Base-by-base conservation (phyloP, 2,329 filamentous ascomycete species). In the Colletotrichum sp. region DNA sequence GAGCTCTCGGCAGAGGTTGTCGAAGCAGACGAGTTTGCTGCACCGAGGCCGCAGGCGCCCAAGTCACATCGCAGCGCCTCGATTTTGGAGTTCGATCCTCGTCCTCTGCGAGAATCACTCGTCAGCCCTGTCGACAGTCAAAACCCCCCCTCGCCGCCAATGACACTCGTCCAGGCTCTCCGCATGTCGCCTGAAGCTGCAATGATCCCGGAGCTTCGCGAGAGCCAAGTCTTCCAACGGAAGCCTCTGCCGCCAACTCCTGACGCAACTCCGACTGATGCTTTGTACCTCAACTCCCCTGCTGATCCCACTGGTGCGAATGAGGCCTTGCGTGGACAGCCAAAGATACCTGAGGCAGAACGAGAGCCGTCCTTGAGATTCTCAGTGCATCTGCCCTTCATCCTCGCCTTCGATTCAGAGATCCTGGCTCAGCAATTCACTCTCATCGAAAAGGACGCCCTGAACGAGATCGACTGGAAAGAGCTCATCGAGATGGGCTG, bases 391-490 rank as follows among this genome's bases (percentile, higher is more conserved):
- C 83, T 96, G 43, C 94, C 94, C 0, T 97, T 97, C 81, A 92
- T 95, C 70, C 86, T 97, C 29, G 93, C 93, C 0, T 96, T 95
- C 77, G 93, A 95, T 78, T 95, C 94, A 8, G 92, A 95, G 77
- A 86, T 93, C 5, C 87, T 97, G 31, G 94, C 94, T 4, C 93
- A 96, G 81, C 94, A 97, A 78, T 94, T 97, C 77, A 96, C 94
- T 0, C 88, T 97, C 38, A 94, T 97, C 61, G 94, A 97, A 80
- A 96, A 96, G 81, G 94, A 96, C 80, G 94, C 94, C 1, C 86
- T 97, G 27, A 94, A 95, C 77, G 94, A 96, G 81, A 94, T 97
- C 75, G 94, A 96, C 83, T 97, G 94, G 94, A 95, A 94, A 80
- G 94, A 97, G 77, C 87, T 97, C 15, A 94, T 96, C 69, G 93